A percentile compares a stretch with the other conserved stretches of the same genome.
Evolutionary conservation across 495 filamentous ascomycete species (phyloP).

Genomic region (Jackrogersella minutella): DNA sequence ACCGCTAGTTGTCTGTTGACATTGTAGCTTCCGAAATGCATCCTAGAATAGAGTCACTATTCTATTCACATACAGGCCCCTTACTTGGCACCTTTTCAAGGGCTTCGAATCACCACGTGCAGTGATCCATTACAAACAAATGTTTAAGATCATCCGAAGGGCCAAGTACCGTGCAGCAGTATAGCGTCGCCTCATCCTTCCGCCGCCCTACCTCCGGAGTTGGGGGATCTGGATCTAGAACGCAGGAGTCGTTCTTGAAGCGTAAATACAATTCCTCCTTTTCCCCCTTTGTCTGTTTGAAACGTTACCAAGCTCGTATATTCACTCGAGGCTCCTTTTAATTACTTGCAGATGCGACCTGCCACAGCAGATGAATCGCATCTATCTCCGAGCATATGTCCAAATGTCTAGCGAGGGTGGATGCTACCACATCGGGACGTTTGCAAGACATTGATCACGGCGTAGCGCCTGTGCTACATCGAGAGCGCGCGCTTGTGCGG

Average conservation of each 20-base stretch:
- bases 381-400: slow-evolving; percentile 1
- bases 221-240: slow-evolving; percentile 5
- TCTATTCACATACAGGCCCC: slow-evolving; percentile 1
- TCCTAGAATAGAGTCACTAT: slow-evolving; percentile 20
- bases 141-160: not conserved
- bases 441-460: no score
- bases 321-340: slow-evolving; percentile 9
- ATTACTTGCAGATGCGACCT: slow-evolving; percentile 14
- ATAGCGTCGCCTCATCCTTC: slow-evolving; percentile 32
- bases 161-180: slow-evolving; percentile 1
- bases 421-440: no score
- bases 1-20: not conserved
- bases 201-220: slow-evolving; percentile 9
- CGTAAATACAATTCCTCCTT: not conserved
- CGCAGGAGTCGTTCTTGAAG: not conserved
- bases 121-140: not conserved
- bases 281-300: slow-evolving; percentile 18
- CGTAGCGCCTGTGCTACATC: slow-evolving; percentile 11
- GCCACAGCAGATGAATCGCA: slow-evolving; percentile 12
- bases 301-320: slow-evolving; percentile 19
- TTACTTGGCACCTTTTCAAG: slow-evolving; percentile 13
- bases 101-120: slow-evolving; percentile 7
- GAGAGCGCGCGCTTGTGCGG: slow-evolving; percentile 8
- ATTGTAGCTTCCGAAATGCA: not conserved
- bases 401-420: no score